A percentile compares a stretch with the other conserved stretches of the same genome.
These are phyloP conservation scores for Xylaria sp. DNA, from an alignment of 2,329 filamentous ascomycete species.

Conservation along the genomic window DNA sequence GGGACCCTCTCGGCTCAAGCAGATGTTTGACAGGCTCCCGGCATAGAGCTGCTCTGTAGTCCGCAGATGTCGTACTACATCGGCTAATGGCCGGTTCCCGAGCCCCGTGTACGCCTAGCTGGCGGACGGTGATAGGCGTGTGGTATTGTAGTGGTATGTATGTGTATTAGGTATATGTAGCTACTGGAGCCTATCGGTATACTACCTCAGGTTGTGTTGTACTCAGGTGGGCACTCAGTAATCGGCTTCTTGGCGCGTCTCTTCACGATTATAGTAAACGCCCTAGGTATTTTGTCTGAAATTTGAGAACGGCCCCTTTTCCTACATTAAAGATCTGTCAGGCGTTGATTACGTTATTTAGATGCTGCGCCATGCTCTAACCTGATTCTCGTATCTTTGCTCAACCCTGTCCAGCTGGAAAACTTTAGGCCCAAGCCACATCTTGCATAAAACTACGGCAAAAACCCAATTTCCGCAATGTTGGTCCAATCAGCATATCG, in stretches of 20 bases:
- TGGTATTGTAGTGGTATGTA: background rate
- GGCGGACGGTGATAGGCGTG: background rate
- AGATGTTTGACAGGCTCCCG: background rate
- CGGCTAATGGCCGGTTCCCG: constrained; percentile 6
- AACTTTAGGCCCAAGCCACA: constrained; percentile 25
- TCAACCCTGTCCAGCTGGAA: constrained; percentile 32
- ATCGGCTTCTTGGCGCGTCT: background rate
- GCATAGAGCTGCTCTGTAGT: background rate
- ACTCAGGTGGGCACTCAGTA: background rate
- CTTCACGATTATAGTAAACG: background rate
- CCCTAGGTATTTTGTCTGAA: constrained; percentile 8
- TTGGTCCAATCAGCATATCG: constrained; percentile 22
- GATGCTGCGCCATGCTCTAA: constrained; percentile 29
- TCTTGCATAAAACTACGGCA: constrained; percentile 10
- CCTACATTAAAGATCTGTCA: background rate
- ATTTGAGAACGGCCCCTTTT: background rate
- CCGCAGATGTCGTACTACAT: constrained; percentile 2
- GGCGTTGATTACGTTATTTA: constrained; percentile 12
- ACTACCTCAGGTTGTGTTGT: background rate
- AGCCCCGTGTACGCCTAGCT: background rate
- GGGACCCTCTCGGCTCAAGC: background rate
- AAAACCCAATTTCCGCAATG: background rate
- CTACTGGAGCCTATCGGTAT: background rate
- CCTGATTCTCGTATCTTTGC: background rate
- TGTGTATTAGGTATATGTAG: background rate